phyloP scores from a whole-genome alignment of 371 early-diverging fungal genomes.

The Sporodiniella umbellata region DNA sequence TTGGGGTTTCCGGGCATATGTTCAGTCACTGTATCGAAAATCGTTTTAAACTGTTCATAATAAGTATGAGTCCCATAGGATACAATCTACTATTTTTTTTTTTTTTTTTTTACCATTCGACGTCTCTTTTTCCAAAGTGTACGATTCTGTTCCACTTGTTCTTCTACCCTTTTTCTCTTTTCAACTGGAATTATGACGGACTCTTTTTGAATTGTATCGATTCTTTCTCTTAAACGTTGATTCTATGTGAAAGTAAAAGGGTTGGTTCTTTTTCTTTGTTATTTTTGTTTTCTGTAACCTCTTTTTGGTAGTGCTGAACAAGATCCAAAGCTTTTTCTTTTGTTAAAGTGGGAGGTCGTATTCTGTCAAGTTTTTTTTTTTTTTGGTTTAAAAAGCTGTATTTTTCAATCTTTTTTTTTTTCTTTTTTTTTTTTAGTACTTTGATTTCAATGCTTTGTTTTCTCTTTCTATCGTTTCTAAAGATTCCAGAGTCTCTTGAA shows the following conservation, averaged over 20 bases:
- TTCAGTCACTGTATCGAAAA: conserved; percentile 15
- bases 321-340: too few relatives aligned
- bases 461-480: too few relatives aligned
- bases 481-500: too few relatives aligned
- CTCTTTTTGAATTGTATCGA: conserved; percentile 1
- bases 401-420: too few relatives aligned
- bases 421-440: too few relatives aligned
- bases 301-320: too few relatives aligned
- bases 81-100: background rate
- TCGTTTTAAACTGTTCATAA: conserved; percentile 14
- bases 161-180: conserved; percentile 12
- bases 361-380: too few relatives aligned
- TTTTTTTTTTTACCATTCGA: conserved; percentile 4
- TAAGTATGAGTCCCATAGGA: too few relatives aligned
- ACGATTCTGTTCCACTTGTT: conserved; percentile 5
- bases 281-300: conserved; percentile 1
- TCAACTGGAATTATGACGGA: conserved; percentile 12
- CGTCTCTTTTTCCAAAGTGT: conserved; percentile 20
- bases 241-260: conserved; percentile 14
- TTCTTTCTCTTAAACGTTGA: background rate
- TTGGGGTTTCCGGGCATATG: conserved; percentile 13
- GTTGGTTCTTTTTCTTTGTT: background rate
- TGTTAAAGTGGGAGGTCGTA: too few relatives aligned
- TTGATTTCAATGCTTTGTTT: too few relatives aligned
- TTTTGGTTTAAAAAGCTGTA: too few relatives aligned